These are phyloP conservation scores for Nicotiana otophora DNA, from an alignment of 257 asterid genomes.

Conservation along the genomic window DNA sequence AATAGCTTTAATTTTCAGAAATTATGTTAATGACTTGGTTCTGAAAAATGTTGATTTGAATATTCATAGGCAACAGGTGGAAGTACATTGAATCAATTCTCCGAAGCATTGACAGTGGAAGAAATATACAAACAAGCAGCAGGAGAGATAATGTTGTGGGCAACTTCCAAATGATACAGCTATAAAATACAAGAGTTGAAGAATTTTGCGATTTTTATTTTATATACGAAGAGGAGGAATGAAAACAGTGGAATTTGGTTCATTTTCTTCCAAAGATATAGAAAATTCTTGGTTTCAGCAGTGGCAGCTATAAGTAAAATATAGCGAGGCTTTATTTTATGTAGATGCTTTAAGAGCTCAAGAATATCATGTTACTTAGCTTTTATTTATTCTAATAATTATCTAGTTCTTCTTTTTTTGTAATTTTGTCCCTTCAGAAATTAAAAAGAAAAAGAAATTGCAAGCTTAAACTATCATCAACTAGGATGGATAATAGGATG, in stretches of 20 bases:
- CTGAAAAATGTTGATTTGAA: background rate
- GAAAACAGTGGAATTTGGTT: background rate
- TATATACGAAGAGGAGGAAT: background rate
- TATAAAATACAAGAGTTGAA: background rate
- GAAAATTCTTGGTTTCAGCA: background rate
- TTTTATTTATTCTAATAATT: too few species aligned
- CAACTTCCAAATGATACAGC: conserved; percentile 24
- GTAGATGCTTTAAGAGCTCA: background rate
- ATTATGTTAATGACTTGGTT: background rate
- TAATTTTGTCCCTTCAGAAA: background rate
- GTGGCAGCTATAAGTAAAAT: background rate
- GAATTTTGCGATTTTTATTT: too few species aligned
- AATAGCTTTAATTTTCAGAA: too few species aligned
- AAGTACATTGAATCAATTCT: conserved; percentile 17
- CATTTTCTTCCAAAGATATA: background rate
- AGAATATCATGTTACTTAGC: too few species aligned
- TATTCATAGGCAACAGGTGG: conserved; percentile 39
- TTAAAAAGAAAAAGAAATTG: background rate
- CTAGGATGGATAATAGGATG: too few species aligned
- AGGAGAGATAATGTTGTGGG: conserved; percentile 50
- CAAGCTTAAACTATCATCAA: background rate
- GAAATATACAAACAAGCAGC: conserved; percentile 63
- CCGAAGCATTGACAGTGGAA: conserved; percentile 42
- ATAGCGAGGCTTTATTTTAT: too few species aligned
- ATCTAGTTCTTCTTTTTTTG: too few species aligned